Evolutionary conservation across 441 rosid genomes (phyloP), one percentile per base, ranked within the genome.

Genomic region (Mallotus repandus): DNA sequence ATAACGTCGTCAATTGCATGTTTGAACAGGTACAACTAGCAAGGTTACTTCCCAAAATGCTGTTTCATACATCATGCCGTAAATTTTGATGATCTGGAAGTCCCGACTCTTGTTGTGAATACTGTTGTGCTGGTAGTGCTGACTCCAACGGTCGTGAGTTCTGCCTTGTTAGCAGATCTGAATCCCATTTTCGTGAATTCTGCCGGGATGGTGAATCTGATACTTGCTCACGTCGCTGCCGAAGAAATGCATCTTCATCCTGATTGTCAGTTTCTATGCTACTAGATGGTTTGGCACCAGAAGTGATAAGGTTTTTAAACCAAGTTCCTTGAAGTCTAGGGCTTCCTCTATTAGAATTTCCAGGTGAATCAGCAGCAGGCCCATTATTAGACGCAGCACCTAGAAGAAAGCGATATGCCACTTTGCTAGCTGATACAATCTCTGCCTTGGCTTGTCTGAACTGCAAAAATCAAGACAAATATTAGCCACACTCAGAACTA

Each of bases 361-460:
- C 72, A 6, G 90, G 82, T 61, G 86, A 80, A 74, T 87, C 98
- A 1, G 84, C 69, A 38, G 71, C 54, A 69, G 81, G 60, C 13
- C 87, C 82, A 65, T 82, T 76, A 69, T 79, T 86, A 3, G 95
- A 78, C 7, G 91, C 76, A 14, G 85, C 91, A 29, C 93, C 91
- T 43, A 80, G 35, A 58, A 93, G 92, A 72, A 93, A 92, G 41
- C 97, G 93, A 80, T 93, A 96, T 5, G 98, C 98, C 78, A 89
- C 98, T 88, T 89, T 96, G 89, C 99, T 93, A 19, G 98, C 99
- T 22, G 97, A 88, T 53, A 90, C 88, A 4, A 96, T 85, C 87
- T 93, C 99, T 72, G 94, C 90, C 86, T 91, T 96, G 76, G 98
- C 98, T 88, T 93, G 98, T 83, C 90, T 89, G 35, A 93, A 80